Percentiles rank a stretch among this genome's conserved stretches.
Conservation (phyloP, 2,329 filamentous ascomycete species). For the Colletotrichum sp. region DNA sequence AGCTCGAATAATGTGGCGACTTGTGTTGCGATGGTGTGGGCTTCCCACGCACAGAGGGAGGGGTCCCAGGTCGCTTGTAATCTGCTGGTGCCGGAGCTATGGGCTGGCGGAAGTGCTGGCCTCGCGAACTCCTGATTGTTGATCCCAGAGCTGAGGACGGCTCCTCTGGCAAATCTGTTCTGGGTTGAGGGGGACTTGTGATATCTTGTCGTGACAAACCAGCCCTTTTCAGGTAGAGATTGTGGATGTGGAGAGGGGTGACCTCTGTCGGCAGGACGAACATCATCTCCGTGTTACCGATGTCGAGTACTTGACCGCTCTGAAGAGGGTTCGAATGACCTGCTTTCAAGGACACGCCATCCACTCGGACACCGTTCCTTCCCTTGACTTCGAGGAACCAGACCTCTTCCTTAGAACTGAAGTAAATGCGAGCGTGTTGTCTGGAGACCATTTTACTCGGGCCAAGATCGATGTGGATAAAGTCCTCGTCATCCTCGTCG, state of each 20-base stretch:
- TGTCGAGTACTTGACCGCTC: slow-evolving; percentile 90
- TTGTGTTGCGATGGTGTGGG: slow-evolving; percentile 34
- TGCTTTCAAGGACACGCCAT: slow-evolving; percentile 73
- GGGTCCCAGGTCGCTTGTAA: slow-evolving; percentile 66
- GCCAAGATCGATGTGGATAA: slow-evolving; percentile 86
- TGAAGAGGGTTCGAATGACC: slow-evolving; percentile 70
- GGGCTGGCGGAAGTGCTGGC: slow-evolving; percentile 41
- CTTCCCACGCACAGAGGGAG: slow-evolving; percentile 50
- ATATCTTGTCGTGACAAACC: slow-evolving; percentile 44
- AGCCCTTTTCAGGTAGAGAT: slow-evolving; percentile 72
- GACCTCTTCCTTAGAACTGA: slow-evolving; percentile 68
- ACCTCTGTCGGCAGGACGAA: slow-evolving; percentile 88
- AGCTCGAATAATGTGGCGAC: slow-evolving; percentile 42
- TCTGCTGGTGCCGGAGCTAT: slow-evolving; percentile 66
- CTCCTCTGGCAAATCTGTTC: slow-evolving; percentile 18
- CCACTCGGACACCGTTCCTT: slow-evolving; percentile 87
- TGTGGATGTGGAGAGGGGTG: slow-evolving; percentile 69
- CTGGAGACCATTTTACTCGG: slow-evolving; percentile 83
- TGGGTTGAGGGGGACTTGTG: slow-evolving; percentile 11
- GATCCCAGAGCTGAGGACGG: slow-evolving; percentile 18
- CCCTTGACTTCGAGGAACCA: slow-evolving; percentile 92
- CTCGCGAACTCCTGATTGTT: slow-evolving; percentile 3
- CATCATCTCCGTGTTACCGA: slow-evolving; percentile 96
- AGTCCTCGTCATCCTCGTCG: slow-evolving; percentile 50
- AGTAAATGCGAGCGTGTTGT: slow-evolving; percentile 76